Base-by-base conservation (phyloP, 371 early-diverging fungal species). In the Haplosporangium sp. region DNA sequence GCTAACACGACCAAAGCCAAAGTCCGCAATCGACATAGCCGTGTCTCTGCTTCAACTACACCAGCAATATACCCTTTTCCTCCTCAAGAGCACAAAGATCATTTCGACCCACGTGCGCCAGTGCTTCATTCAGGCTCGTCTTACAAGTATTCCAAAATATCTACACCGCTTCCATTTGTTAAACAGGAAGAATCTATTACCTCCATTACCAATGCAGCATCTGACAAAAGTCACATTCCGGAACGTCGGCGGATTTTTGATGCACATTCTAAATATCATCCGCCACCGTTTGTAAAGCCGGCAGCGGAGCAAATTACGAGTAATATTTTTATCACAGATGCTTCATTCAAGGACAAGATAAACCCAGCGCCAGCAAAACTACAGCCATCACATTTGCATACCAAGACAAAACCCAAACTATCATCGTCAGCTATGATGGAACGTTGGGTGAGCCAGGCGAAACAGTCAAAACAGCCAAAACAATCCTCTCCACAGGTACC, bases 231-330 rank as follows among this genome's bases (percentile, higher is more conserved):
- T 17, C 39, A 55, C n/a, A 38, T 61, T 7, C 61, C 65, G 38
- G 61, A 62, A n/a, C 55, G 63, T 13, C 55, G 65, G 40, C 69
- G 75, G 1, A 35, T 20, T 13, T 37, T 39, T 19, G 27, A 47
- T 17, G 66, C 62, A 61, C 9, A 44, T 20, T 38, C 45, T n/a
- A 34, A 42, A 17, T 17, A 50, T 5, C 39, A n/a, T 15, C 60
- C 58, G 42, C 65, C 65, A 15, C 75, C 75, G 0, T 75, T 75
- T 47, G 55, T 69, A 8, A 70, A 65, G 52, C 69, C 69, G 1
- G 40, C 39, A 8, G 45, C 45, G 48, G 66, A 75, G 48, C 66
- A 65, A 11, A 57, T 34, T 2, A 40, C 38, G 7, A 65, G 42
- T 42, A 35, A 17, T 4, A 61, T 69, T 39, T 62, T 39, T 60